Evolutionary conservation across 371 early-diverging fungal genomes (phyloP), one percentile per base, ranked within the genome.

Genomic region (Rhizopus stolonifer): DNA sequence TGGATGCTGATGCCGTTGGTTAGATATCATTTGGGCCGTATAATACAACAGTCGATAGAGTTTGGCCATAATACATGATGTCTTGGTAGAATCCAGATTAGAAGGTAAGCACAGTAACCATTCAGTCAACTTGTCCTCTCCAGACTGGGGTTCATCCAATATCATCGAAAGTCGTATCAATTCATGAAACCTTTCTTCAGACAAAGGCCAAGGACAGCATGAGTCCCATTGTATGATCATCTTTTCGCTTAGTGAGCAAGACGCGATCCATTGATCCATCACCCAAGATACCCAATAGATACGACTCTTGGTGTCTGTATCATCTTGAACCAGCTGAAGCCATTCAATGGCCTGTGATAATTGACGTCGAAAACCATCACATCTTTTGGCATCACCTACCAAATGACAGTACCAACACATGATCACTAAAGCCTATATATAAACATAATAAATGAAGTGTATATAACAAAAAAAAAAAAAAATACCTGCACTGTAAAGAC

Each of bases 11-110:
- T 42, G 49, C 9, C 43, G 40, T 29, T 48, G 49, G 15, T 61
- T 54, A 22, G 64, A 24, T 43, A 69, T 57, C 24, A 77, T 69
- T 24, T 69, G 78, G 18, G 67, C 70, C 2, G 78, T 68, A 46
- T 77, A 65, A 45, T 77, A 77, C 14, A 74, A 47, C 46, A 77
- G 65, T 21, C 66, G 72, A 36, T 63, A 77, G 15, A 77, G 38
- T 13, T 59, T 61, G 0, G 72, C 59, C 8, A 68, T 58, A 23
- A 70, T 65, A 4, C 69, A 69, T 5, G 74, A 67, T 15, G 65
- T 44, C 15, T 17, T 29, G 19, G 48, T 55, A 53, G 51, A 58
- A 19, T 77, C 69, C 2, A 77, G 69, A 34, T 67, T 70, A 21
- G 69, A 54, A 4, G 78, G 72, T 2, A 77, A 34, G 8, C 70